Conservation (phyloP, 768 basidiomycete species). For the Hericium alpestre region DNA sequence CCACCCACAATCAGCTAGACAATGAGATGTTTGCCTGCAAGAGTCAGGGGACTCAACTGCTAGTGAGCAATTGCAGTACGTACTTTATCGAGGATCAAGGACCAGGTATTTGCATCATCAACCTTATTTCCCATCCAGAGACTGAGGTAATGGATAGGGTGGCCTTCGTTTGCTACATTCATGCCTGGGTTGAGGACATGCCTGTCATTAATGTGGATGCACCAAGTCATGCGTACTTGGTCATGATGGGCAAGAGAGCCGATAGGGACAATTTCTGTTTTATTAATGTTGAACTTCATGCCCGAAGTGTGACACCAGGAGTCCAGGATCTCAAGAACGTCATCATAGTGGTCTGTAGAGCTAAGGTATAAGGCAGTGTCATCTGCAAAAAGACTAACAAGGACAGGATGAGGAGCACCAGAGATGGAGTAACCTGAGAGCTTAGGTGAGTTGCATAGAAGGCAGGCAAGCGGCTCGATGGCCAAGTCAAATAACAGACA, state of each 20-base stretch:
- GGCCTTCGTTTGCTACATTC: background rate
- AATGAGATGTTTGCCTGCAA: too few species aligned
- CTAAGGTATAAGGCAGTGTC: constrained; percentile 15
- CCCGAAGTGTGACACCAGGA: constrained; percentile 31
- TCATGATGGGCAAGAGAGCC: constrained; percentile 15
- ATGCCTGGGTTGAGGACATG: too few species aligned
- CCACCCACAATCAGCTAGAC: too few species aligned
- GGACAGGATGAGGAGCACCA: background rate
- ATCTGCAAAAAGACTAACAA: background rate
- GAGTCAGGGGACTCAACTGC: too few species aligned
- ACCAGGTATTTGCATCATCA: too few species aligned
- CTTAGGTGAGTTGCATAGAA: background rate
- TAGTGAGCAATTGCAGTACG: too few species aligned
- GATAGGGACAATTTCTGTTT: constrained; percentile 30
- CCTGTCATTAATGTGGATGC: background rate
- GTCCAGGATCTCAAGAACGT: constrained; percentile 19
- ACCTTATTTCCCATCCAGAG: too few species aligned
- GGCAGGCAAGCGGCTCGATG: constrained; percentile 5
- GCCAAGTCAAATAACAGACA: constrained; percentile 8
- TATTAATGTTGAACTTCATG: constrained; percentile 31
- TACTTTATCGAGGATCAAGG: too few species aligned
- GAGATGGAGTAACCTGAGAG: background rate
- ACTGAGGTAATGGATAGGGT: background rate
- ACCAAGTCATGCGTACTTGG: fast-evolving
- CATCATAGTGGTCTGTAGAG: constrained; percentile 17